Evolutionary conservation across 1,284 basidiomycete genomes (phyloP).

Genomic region (Sanguinoderma infundibulare): DNA sequence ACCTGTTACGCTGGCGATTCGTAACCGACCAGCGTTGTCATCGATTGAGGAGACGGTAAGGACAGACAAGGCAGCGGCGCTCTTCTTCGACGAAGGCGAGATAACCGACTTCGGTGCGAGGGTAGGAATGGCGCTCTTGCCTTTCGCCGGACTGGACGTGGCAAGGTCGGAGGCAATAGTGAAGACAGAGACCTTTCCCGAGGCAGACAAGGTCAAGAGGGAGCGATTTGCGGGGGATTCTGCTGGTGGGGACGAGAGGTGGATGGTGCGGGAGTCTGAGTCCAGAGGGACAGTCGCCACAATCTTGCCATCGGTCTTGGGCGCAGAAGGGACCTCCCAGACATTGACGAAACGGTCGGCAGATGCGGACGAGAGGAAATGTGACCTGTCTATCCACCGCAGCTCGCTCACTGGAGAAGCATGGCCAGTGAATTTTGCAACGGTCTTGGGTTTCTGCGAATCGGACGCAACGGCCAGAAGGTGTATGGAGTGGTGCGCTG

Average conservation of each 20-base stretch:
- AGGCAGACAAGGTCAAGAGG: constrained; percentile 65
- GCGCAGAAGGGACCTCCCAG: constrained; percentile 51
- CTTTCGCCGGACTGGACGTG: constrained; percentile 41
- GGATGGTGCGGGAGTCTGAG: constrained; percentile 63
- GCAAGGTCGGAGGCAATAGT: constrained; percentile 57
- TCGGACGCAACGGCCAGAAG: constrained; percentile 46
- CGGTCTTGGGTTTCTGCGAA: constrained; percentile 47
- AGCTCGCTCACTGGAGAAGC: constrained; percentile 59
- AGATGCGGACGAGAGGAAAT: constrained; percentile 75
- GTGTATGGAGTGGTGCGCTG: constrained; percentile 63
- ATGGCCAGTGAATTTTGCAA: constrained; percentile 67
- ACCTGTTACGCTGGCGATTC: constrained; percentile 64
- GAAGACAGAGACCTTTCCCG: constrained; percentile 71
- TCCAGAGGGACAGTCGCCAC: constrained; percentile 72
- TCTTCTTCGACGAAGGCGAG: constrained; percentile 45
- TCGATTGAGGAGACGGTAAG: constrained; percentile 52
- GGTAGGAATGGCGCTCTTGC: constrained; percentile 50
- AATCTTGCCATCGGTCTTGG: constrained; percentile 54
- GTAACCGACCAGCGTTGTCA: constrained; percentile 50
- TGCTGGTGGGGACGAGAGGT: constrained; percentile 42
- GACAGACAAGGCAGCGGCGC: constrained; percentile 43
- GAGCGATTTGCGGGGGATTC: constrained; percentile 39
- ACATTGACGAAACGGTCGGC: constrained; percentile 77
- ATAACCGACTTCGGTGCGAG: constrained; percentile 57
- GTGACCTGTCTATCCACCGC: constrained; percentile 53